phyloP scores from a whole-genome alignment of 768 basidiomycete species.

The Boletales sp. region DNA sequence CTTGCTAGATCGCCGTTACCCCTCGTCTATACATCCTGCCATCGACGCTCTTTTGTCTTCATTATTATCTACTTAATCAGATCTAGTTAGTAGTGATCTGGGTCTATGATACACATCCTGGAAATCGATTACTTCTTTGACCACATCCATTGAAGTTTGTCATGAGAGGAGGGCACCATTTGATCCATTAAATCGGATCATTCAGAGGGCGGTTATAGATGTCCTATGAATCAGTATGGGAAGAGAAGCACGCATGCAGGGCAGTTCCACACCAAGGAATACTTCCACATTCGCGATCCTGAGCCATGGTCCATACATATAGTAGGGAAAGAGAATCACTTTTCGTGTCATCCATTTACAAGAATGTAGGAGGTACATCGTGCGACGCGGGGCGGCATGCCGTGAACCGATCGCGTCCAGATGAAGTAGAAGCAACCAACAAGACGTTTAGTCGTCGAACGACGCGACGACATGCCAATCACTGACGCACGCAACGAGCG shows the following conservation, averaged over 20 bases:
- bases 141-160: no score
- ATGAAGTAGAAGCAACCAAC: no score
- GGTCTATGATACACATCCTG: conserved; percentile 3
- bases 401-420: neutral
- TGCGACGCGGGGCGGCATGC: neutral
- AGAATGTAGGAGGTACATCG: conserved; percentile 3
- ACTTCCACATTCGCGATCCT: neutral
- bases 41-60: conserved; percentile 13
- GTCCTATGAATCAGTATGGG: neutral
- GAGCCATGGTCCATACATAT: neutral
- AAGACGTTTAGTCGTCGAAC: no score
- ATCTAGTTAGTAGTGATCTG: conserved; percentile 24
- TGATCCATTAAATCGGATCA: neutral
- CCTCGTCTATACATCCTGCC: neutral
- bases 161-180: neutral
- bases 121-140: conserved; percentile 5
- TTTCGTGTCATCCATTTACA: neutral
- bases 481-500: no score
- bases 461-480: no score
- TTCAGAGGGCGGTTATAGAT: neutral
- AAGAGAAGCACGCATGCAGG: neutral
- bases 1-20: conserved; percentile 12
- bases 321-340: neutral
- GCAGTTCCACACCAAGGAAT: neutral
- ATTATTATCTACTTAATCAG: conserved; percentile 27